Base-by-base conservation (phyloP, 2,329 filamentous ascomycete genomes). In the Colletotrichum caudatum region DNA sequence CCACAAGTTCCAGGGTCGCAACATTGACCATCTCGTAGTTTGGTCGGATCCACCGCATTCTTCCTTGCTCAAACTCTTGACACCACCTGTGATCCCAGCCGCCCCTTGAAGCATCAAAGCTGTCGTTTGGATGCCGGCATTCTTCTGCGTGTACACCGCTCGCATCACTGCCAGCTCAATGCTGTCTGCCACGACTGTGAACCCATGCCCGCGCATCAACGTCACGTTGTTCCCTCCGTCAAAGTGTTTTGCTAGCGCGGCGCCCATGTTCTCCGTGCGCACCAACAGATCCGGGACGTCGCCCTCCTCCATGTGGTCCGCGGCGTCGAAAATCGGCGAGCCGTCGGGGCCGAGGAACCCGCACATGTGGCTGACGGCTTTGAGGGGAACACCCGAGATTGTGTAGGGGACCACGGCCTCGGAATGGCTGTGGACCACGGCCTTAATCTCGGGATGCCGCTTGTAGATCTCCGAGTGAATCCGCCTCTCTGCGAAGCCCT, bases 401-500 rank as follows among this genome's bases (percentile, higher is more conserved):
- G 78, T 80, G 75, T 80, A 86, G 0, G 84, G 82, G 4, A 85
- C 65, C 16, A 86, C 81, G 5, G 79, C 78, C 33, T 82, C 78
- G 0, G 84, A 76, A 73, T 86, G 85, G 59, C 81, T 82, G 74
- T 87, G 84, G 6, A 86, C 76, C 0, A 85, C 81, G 33, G 79
- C 79, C 50, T 82, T 78, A 20, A 85, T 76, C 7, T 76, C 66
- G 0, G 79, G 76, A 73, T 81, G 84, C 35, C 76, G 75, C 75
- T 84, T 84, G 75, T 84, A 84, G 33, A 85, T 79, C 74, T 85
- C 84, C 68, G 81, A 82, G 74, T 86, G 84, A 57, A 86, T 86
- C 74, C 78, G 84, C 4, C 84, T 79, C 74, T 86, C 84, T 14
- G 78, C 72, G 64, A 80, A 86, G 29, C 83, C 83, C 58, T 80